Percentiles rank a stretch among this genome's conserved stretches.
phyloP scores from a whole-genome alignment of 805 yeast species.

The Yarrowia deformans region DNA sequence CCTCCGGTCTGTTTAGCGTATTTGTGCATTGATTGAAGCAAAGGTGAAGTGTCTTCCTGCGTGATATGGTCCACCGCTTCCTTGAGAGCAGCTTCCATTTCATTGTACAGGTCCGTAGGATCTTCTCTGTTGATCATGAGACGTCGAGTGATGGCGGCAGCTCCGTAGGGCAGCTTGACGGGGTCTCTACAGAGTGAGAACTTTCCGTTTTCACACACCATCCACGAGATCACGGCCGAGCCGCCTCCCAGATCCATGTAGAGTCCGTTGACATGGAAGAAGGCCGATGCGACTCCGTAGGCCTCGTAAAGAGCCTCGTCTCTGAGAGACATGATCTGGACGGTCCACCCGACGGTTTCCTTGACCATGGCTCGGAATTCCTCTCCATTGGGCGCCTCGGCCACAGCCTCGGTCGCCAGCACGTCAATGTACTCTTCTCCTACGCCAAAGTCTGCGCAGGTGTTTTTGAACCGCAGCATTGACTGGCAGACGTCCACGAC shows the following conservation, averaged over 20 bases:
- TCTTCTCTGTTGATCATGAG: conserved; percentile 56
- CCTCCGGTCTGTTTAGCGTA: conserved; percentile 66
- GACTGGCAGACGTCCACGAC: conserved; percentile 67
- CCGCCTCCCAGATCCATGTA: conserved; percentile 81
- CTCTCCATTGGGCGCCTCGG: conserved; percentile 70
- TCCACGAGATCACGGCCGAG: conserved; percentile 73
- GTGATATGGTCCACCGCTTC: conserved; percentile 60
- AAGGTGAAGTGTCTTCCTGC: conserved; percentile 55
- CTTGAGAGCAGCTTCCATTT: conserved; percentile 60
- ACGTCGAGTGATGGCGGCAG: conserved; percentile 68
- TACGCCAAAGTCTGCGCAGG: conserved; percentile 79
- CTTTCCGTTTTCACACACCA: conserved; percentile 62
- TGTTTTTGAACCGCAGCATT: conserved; percentile 69
- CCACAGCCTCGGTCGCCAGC: conserved; percentile 77
- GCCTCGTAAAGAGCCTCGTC: conserved; percentile 74
- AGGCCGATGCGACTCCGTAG: conserved; percentile 77
- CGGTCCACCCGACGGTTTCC: conserved; percentile 71
- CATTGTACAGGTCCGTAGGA: conserved; percentile 58
- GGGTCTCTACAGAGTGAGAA: conserved; percentile 63
- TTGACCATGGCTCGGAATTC: conserved; percentile 64
- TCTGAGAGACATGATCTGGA: conserved; percentile 63
- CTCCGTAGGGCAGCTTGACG: conserved; percentile 74
- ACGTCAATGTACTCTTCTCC: conserved; percentile 63
- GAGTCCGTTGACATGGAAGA: conserved; percentile 68
- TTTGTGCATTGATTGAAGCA: conserved; percentile 50